Percentiles rank a stretch among this genome's conserved stretches.
phyloP scores from a whole-genome alignment of 1,284 basidiomycete species.

The Heterobasidion occidentale region DNA sequence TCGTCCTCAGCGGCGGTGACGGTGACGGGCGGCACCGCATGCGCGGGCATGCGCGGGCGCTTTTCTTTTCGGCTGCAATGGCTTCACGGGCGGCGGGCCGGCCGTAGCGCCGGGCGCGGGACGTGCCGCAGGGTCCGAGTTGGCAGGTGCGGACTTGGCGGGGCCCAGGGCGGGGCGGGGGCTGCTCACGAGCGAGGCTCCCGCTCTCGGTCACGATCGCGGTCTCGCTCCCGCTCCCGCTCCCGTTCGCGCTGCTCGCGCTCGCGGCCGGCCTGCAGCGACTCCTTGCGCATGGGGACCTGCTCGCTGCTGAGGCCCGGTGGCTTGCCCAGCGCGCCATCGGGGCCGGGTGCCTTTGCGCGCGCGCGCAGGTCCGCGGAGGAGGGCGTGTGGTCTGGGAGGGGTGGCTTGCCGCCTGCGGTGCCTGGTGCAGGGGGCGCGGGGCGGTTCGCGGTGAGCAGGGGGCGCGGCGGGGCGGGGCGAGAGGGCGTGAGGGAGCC shows the following conservation, averaged over 20 bases:
- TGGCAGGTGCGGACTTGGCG: slow-evolving; percentile 49
- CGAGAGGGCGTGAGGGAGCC: slow-evolving; percentile 27
- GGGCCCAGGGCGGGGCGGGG: slow-evolving; percentile 38
- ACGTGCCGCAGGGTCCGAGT: slow-evolving; percentile 31
- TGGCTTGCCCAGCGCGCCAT: slow-evolving; percentile 26
- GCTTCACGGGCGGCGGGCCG: slow-evolving; percentile 53
- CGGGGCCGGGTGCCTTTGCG: slow-evolving; percentile 40
- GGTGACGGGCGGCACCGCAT: slow-evolving; percentile 21
- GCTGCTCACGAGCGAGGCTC: slow-evolving; percentile 19
- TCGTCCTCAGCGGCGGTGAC: slow-evolving; percentile 15
- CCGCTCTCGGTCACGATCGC: slow-evolving; percentile 13
- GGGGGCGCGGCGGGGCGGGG: slow-evolving; percentile 48
- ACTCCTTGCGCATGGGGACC: slow-evolving; percentile 40
- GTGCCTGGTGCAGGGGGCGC: slow-evolving; percentile 34
- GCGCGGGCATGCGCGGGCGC: slow-evolving; percentile 24
- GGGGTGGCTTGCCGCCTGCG: slow-evolving; percentile 24
- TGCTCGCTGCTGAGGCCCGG: slow-evolving; percentile 17
- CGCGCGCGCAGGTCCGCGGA: slow-evolving; percentile 56
- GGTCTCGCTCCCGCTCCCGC: slow-evolving; percentile 14
- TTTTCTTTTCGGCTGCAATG: slow-evolving; percentile 77
- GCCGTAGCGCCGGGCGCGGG: slow-evolving; percentile 35
- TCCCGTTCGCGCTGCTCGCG: slow-evolving; percentile 14
- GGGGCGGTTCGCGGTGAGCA: slow-evolving; percentile 39
- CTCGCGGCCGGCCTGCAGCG: slow-evolving; percentile 21
- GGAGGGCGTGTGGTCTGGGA: slow-evolving; percentile 49